Conservation (phyloP, 345 rosid genomes). For the Microthlaspi erraticum region DNA sequence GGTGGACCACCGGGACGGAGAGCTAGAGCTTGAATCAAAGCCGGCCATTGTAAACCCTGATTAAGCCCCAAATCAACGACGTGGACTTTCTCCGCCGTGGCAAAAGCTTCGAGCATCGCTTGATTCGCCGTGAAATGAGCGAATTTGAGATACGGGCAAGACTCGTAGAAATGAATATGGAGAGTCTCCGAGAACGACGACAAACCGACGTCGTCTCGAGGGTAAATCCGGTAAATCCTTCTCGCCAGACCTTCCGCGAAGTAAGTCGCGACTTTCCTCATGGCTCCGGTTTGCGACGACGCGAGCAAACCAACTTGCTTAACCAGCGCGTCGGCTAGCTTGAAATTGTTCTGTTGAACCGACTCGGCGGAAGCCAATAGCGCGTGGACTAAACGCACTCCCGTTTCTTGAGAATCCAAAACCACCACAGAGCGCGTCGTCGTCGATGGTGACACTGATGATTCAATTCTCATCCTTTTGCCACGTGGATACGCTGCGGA, state of each 20-base stretch:
- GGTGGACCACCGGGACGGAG: constrained; percentile 84
- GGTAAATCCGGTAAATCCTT: constrained; percentile 69
- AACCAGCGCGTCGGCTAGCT: constrained; percentile 76
- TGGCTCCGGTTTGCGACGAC: constrained; percentile 74
- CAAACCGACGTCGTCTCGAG: constrained; percentile 48
- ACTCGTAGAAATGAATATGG: constrained; percentile 86
- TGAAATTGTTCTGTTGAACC: constrained; percentile 64
- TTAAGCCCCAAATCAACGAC: constrained; percentile 76
- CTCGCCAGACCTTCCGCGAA: constrained; percentile 87
- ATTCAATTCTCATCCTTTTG: constrained; percentile 49
- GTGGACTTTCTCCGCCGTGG: constrained; percentile 62
- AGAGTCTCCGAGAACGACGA: constrained; percentile 59
- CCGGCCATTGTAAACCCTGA: constrained; percentile 97
- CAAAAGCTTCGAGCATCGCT: constrained; percentile 83
- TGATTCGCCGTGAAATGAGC: constrained; percentile 97
- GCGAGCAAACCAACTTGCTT: constrained; percentile 80
- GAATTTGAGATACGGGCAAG: constrained; percentile 89
- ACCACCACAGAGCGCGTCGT: constrained; percentile 68
- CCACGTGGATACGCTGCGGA: constrained; percentile 59
- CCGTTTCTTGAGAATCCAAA: constrained; percentile 82
- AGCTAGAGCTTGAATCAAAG: constrained; percentile 93
- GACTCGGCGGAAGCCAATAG: constrained; percentile 90
- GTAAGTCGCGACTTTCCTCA: constrained; percentile 93
- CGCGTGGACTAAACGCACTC: constrained; percentile 84
- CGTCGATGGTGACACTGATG: constrained; percentile 11